Percentiles rank a stretch among this genome's conserved stretches.
Conservation (phyloP, 1,284 basidiomycete species). For the Tilletia horrida region DNA sequence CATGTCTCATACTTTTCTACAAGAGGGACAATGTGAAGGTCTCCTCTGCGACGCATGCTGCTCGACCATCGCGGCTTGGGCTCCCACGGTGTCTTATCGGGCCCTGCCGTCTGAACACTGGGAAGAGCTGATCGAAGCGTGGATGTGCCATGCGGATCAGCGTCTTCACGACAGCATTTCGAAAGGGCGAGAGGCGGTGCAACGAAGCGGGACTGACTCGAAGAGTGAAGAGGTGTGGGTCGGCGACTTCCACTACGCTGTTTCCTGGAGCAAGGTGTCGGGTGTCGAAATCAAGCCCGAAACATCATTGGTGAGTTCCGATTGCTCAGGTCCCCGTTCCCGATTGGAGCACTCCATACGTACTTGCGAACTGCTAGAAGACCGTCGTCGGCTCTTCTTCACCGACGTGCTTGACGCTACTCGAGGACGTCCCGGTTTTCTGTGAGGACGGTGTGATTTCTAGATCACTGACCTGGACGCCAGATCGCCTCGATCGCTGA, state of each 20-base stretch:
- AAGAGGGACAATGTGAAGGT: not conserved
- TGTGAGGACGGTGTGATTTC: slow-evolving; percentile 10
- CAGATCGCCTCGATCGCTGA: not conserved
- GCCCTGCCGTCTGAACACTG: slow-evolving; percentile 92
- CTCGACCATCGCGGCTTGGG: not conserved
- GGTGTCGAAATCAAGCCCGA: not conserved
- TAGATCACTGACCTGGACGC: not conserved
- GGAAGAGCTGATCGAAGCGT: slow-evolving; percentile 92
- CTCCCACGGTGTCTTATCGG: slow-evolving; percentile 60
- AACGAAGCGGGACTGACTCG: slow-evolving; percentile 8
- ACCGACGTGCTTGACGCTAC: not conserved
- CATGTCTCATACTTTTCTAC: not conserved
- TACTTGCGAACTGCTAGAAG: slow-evolving; percentile 1
- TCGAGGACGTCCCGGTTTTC: not conserved
- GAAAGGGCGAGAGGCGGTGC: slow-evolving; percentile 22
- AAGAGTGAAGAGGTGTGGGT: slow-evolving; percentile 16
- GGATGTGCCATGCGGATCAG: slow-evolving; percentile 96
- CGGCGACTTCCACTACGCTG: slow-evolving; percentile 4
- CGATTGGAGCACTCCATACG: too few relatives aligned
- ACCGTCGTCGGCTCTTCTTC: slow-evolving; percentile 10
- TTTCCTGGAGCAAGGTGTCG: not conserved
- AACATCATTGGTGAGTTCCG: too few relatives aligned
- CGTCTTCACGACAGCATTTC: slow-evolving; percentile 37
- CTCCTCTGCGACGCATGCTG: slow-evolving; percentile 23
- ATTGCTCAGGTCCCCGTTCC: too few relatives aligned